phyloP scores from a whole-genome alignment of 495 filamentous ascomycete species.

The Gamarada debralockiae region DNA sequence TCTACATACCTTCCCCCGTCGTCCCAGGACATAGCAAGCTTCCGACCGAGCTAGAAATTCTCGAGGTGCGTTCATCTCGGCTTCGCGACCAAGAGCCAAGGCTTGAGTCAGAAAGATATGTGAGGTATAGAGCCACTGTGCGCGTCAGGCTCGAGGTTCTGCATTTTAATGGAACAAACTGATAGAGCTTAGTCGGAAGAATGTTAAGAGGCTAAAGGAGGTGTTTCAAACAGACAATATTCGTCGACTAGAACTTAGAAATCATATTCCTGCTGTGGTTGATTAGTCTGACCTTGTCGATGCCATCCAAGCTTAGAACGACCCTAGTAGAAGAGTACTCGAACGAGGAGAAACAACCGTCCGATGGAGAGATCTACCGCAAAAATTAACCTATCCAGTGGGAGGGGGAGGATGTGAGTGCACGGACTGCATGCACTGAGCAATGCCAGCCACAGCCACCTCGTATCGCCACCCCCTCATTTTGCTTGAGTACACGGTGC shows the following conservation, averaged over 20 bases:
- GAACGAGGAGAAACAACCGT: too few species aligned
- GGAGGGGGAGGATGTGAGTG: too few species aligned
- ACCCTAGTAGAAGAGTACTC: too few species aligned
- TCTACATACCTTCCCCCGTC: slow-evolving; percentile 2
- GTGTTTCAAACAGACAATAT: slow-evolving; percentile 4
- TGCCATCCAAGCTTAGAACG: too few species aligned
- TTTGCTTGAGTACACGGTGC: too few species aligned
- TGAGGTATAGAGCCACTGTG: slow-evolving; percentile 9
- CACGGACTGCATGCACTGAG: too few species aligned
- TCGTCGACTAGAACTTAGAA: not conserved
- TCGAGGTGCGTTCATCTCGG: slow-evolving; percentile 6
- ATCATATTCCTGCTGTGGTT: not conserved
- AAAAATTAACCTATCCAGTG: too few species aligned
- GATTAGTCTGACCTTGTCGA: not conserved
- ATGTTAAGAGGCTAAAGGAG: slow-evolving; percentile 16
- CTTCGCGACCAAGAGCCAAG: slow-evolving; percentile 7
- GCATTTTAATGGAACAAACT: too few species aligned
- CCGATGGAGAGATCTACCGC: too few species aligned
- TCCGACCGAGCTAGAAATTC: slow-evolving; percentile 5
- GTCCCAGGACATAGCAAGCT: slow-evolving; percentile 2
- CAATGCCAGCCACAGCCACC: too few species aligned
- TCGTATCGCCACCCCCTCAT: too few species aligned
- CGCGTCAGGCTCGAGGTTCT: slow-evolving; percentile 11
- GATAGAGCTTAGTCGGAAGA: slow-evolving; percentile 16
- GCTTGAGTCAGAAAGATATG: slow-evolving; percentile 3